Evolutionary conservation across 768 basidiomycete species (phyloP), one percentile per base, ranked within the genome.

Genomic region (Pulveroboletus sp.): DNA sequence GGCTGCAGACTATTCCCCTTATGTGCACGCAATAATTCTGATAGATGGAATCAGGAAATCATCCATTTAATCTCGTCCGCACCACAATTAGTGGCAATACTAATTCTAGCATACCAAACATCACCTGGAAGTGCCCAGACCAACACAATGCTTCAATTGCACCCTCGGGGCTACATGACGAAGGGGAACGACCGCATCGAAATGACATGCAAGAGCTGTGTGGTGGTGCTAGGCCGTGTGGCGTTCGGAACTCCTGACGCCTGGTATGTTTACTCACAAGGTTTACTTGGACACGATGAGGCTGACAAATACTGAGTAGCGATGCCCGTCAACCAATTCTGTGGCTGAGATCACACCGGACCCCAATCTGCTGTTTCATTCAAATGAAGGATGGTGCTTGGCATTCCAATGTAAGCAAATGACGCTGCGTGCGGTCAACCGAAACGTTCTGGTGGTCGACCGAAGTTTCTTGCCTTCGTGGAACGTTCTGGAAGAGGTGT

Each of bases 241-340:
- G 45, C 50, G 39, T 59, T 46, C n/a, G 39, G 51, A 55, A 45
- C 50, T 54, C 52, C 38, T 55, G 47, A 50, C 57, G 39, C 46
- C 42, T 37, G 51, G 21, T 21, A 21, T 57, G 56, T 46, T 55
- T 43, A 31, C 32, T n/a, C 43, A 40, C 49, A 43, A 54, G 35
- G 21, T 18, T 47, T 30, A 27, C 46, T 43, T 43, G 15, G 39
- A 36, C 50, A 41, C 44, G 32, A 39, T 32, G 43, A 48, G 18
- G 53, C 51, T 68, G 64, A 68, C 60, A 51, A 60, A 56, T 46
- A 43, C 56, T 35, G 50, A 46, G 39, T 39, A 36, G 14, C 33
- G 40, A 55, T 57, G 42, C 49, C 53, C 53, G 31, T 39, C 44
- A 21, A 49, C 57, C 57, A 47, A 39, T 62, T 50, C 18, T 46